Conservation (phyloP, 2,329 filamentous ascomycete species). For the Pyrenochaeta sp. region DNA sequence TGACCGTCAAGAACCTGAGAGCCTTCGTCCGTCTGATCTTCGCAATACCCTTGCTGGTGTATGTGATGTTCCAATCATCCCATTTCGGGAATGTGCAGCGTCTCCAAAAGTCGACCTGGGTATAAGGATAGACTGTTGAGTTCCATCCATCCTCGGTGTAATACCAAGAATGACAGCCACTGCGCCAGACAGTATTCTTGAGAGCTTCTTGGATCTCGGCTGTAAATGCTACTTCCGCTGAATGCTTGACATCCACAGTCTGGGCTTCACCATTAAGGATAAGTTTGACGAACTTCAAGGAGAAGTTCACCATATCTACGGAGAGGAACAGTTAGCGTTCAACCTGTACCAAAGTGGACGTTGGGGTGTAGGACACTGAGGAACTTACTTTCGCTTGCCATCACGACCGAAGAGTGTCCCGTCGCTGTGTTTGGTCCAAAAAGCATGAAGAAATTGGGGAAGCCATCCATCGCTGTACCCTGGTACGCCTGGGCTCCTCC, state of each 20-base stretch:
- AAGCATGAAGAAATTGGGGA: slow-evolving; percentile 70
- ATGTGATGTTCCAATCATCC: slow-evolving; percentile 61
- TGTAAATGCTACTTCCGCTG: slow-evolving; percentile 69
- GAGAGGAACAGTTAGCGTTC: neutral
- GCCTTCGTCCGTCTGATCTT: slow-evolving; percentile 34
- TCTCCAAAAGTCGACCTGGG: slow-evolving; percentile 60
- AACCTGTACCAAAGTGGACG: neutral
- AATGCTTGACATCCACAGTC: slow-evolving; percentile 88
- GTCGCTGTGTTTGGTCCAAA: slow-evolving; percentile 70
- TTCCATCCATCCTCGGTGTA: slow-evolving; percentile 77
- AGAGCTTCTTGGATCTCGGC: slow-evolving; percentile 50
- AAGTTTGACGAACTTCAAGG: slow-evolving; percentile 65
- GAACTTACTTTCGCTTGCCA: slow-evolving; percentile 62
- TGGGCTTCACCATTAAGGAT: slow-evolving; percentile 88
- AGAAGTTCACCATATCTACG: slow-evolving; percentile 63
- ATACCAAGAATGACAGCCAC: slow-evolving; percentile 68
- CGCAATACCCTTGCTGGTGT: slow-evolving; percentile 57
- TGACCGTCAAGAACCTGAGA: slow-evolving; percentile 23
- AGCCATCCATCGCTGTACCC: slow-evolving; percentile 62
- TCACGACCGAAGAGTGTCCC: slow-evolving; percentile 67
- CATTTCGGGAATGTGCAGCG: slow-evolving; percentile 62
- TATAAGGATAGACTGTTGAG: slow-evolving; percentile 72
- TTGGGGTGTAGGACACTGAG: too few species aligned
- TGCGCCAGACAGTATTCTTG: slow-evolving; percentile 62
- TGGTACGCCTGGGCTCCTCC: slow-evolving; percentile 70